phyloP scores from a whole-genome alignment of 257 asterid species.

The Striga asiatica region DNA sequence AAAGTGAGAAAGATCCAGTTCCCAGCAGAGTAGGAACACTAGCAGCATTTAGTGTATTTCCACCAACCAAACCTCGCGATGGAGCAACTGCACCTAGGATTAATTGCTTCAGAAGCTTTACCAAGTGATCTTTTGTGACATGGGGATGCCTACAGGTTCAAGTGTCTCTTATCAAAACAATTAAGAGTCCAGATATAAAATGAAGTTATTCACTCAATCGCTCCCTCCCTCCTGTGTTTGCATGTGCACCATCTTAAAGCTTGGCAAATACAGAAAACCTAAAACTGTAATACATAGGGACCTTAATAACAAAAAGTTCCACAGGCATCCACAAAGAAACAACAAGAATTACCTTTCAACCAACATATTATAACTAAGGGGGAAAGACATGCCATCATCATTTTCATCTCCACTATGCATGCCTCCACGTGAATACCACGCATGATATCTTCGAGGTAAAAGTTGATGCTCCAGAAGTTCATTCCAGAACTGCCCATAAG shows the following conservation, averaged over 20 bases:
- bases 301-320: not conserved
- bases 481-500: constrained; percentile 89
- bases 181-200: constrained; percentile 9
- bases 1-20: constrained; percentile 76
- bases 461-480: constrained; percentile 97
- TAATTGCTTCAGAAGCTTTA: constrained; percentile 81
- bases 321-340: not conserved
- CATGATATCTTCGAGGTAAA: constrained; percentile 92
- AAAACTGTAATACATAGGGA: not conserved
- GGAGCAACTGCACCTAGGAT: constrained; percentile 52
- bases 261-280: not conserved
- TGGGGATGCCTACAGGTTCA: constrained; percentile 58
- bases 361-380: constrained; percentile 66
- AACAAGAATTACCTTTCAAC: constrained; percentile 57
- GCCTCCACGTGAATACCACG: constrained; percentile 90
- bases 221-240: not conserved
- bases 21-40: constrained; percentile 87
- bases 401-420: constrained; percentile 66
- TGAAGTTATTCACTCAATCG: not conserved
- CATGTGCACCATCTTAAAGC: not conserved
- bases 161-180: constrained; percentile 15
- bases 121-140: constrained; percentile 83
- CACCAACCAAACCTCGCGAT: constrained; percentile 32
- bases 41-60: constrained; percentile 61
- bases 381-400: constrained; percentile 86